A percentile compares a stretch with the other conserved stretches of the same genome.
These are phyloP conservation scores for Zizania latifolia DNA, from an alignment of 176 grass and related monocot species.

Conservation along the genomic window DNA sequence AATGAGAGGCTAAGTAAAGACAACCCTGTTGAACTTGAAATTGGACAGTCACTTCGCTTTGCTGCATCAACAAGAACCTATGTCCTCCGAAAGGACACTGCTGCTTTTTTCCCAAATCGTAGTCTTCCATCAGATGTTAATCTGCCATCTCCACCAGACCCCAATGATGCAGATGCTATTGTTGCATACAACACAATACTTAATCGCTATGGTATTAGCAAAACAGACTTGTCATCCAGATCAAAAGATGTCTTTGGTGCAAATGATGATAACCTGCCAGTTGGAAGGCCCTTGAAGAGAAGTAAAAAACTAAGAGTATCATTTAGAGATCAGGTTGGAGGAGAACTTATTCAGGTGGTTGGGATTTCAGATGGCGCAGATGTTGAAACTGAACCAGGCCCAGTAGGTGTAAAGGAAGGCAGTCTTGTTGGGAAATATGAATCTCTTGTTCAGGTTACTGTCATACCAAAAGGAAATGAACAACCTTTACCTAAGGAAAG, in stretches of 20 bases:
- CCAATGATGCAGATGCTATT: slow-evolving; percentile 76
- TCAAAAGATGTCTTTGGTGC: slow-evolving; percentile 26
- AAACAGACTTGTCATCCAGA: slow-evolving; percentile 35
- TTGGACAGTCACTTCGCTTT: slow-evolving; percentile 90
- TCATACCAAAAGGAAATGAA: slow-evolving; percentile 93
- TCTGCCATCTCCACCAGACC: slow-evolving; percentile 89
- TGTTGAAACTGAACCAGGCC: slow-evolving; percentile 88
- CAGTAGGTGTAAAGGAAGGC: slow-evolving; percentile 90
- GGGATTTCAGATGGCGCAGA: slow-evolving; percentile 89
- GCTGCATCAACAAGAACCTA: slow-evolving; percentile 91
- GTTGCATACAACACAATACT: slow-evolving; percentile 96
- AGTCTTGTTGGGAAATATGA: slow-evolving; percentile 97
- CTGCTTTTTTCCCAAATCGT: slow-evolving; percentile 53
- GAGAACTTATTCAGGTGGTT: slow-evolving; percentile 90
- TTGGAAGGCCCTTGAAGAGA: slow-evolving; percentile 61
- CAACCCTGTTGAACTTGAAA: slow-evolving; percentile 83
- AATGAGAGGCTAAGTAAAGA: slow-evolving; percentile 92
- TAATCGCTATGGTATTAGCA: slow-evolving; percentile 73
- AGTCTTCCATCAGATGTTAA: slow-evolving; percentile 59
- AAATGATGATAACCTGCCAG: slow-evolving; percentile 23
- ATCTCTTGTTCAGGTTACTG: slow-evolving; percentile 82
- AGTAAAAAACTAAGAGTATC: slow-evolving; percentile 58
- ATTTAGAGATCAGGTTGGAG: slow-evolving; percentile 83
- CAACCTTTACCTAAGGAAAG: slow-evolving; percentile 40
- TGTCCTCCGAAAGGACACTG: slow-evolving; percentile 67